Evolutionary conservation across 495 filamentous ascomycete genomes (phyloP).

Genomic region (Penicillium malachiteum): DNA sequence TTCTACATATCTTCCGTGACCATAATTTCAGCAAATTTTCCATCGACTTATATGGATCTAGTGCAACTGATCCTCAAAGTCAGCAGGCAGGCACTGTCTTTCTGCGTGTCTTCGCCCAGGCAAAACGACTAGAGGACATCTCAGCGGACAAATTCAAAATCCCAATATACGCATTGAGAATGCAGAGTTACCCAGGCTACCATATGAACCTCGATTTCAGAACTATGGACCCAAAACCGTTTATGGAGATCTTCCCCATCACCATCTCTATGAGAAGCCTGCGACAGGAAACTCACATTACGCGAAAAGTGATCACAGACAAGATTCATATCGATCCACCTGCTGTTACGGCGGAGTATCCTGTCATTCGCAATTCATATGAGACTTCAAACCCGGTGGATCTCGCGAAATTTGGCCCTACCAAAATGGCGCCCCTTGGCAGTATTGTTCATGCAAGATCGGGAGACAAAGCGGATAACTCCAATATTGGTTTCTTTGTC

Average conservation of each 20-base stretch:
- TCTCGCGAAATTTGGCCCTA: conserved; percentile 16
- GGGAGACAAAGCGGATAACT: conserved; percentile 50
- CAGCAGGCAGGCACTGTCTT: conserved; percentile 31
- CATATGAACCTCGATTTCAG: conserved; percentile 29
- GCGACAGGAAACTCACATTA: background rate
- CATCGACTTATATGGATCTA: conserved; percentile 16
- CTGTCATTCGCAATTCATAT: conserved; percentile 20
- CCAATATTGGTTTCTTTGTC: conserved; percentile 51
- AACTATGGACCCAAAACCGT: conserved; percentile 28
- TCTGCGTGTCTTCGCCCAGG: conserved; percentile 31
- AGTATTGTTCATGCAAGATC: conserved; percentile 43
- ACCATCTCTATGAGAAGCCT: conserved; percentile 18
- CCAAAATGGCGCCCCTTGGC: conserved; percentile 30
- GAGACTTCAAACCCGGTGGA: conserved; percentile 8
- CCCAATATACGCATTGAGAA: conserved; percentile 22
- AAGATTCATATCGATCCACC: conserved; percentile 13
- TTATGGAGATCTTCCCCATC: conserved; percentile 36
- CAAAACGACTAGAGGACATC: conserved; percentile 17
- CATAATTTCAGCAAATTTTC: conserved; percentile 19
- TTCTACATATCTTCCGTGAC: conserved; percentile 7
- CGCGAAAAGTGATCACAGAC: conserved; percentile 17
- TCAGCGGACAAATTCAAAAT: conserved; percentile 14
- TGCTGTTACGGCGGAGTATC: conserved; percentile 3
- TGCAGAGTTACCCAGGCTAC: conserved; percentile 33
- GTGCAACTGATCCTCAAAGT: conserved; percentile 8